A percentile compares a stretch with the other conserved stretches of the same genome.
phyloP scores from a whole-genome alignment of 495 filamentous ascomycete genomes.

The Arthonia radiata region DNA sequence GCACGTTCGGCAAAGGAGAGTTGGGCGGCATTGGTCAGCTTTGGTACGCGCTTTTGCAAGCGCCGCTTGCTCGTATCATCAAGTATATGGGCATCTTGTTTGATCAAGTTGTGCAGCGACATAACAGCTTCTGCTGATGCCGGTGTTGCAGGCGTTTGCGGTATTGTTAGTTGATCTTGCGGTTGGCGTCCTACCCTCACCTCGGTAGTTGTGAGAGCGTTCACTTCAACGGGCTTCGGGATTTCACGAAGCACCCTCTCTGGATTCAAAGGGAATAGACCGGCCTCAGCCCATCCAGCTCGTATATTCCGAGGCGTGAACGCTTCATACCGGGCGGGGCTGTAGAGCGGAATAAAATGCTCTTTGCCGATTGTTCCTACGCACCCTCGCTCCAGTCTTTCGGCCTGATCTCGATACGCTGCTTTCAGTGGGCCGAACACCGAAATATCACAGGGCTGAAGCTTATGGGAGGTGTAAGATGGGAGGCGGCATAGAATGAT shows the following conservation, averaged over 20 bases:
- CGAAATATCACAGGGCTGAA: too few relatives aligned
- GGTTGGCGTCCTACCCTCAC: slow-evolving; percentile 6
- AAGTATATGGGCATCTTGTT: slow-evolving; percentile 10
- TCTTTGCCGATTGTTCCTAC: too few relatives aligned
- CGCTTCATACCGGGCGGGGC: too few relatives aligned
- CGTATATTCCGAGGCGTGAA: slow-evolving; percentile 13
- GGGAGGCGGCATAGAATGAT: too few relatives aligned
- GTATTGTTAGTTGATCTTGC: slow-evolving; percentile 9
- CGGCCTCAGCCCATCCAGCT: slow-evolving; percentile 10
- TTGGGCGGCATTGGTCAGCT: slow-evolving; percentile 9
- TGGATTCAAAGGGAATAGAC: slow-evolving; percentile 15
- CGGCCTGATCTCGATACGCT: slow-evolving; percentile 5
- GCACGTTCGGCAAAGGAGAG: slow-evolving; percentile 12
- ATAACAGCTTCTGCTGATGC: slow-evolving; percentile 9
- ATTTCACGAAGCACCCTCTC: slow-evolving; percentile 12
- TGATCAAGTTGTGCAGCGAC: slow-evolving; percentile 10
- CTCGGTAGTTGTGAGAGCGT: slow-evolving; percentile 7
- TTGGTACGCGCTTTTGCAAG: slow-evolving; percentile 8
- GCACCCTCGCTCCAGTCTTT: too few relatives aligned
- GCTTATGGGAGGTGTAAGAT: too few relatives aligned
- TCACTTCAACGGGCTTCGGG: slow-evolving; percentile 9
- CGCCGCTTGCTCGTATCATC: slow-evolving; percentile 9
- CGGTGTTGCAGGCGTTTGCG: slow-evolving; percentile 11
- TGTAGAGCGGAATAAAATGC: too few relatives aligned
- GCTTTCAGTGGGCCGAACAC: slow-evolving; percentile 4